These are phyloP conservation scores for sorghum (Sorghum bicolor) DNA, from an alignment of 176 grass and related monocot genomes.

Conservation along the genomic window Sorghum_bicolor_NCBIv3 NC_012871.2:18944001-18944500, in stretches of 20 bases:
- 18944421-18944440: slow-evolving; percentile 79
- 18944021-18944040: neutral
- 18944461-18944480: slow-evolving; percentile 80
- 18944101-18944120: neutral
- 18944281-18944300: slow-evolving; percentile 66
- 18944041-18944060: neutral
- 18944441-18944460: slow-evolving; percentile 83
- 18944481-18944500: slow-evolving; percentile 64
- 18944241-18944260: slow-evolving; percentile 71
- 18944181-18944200: slow-evolving; percentile 25
- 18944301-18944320: slow-evolving; percentile 86
- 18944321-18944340: slow-evolving; percentile 74
- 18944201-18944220: neutral
- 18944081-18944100: neutral
- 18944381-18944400: slow-evolving; percentile 71
- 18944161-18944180: neutral
- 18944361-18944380: slow-evolving; percentile 56
- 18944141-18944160: slow-evolving; percentile 2
- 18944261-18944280: slow-evolving; percentile 73
- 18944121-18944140: slow-evolving; percentile 10
- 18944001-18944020: neutral
- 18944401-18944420: slow-evolving; percentile 73
- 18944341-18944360: slow-evolving; percentile 48
- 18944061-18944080: neutral
- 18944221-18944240: slow-evolving; percentile 52